Percentiles rank a stretch among this genome's conserved stretches.
Conservation (phyloP, 768 basidiomycete species). For the Arthromyces matolae region DNA sequence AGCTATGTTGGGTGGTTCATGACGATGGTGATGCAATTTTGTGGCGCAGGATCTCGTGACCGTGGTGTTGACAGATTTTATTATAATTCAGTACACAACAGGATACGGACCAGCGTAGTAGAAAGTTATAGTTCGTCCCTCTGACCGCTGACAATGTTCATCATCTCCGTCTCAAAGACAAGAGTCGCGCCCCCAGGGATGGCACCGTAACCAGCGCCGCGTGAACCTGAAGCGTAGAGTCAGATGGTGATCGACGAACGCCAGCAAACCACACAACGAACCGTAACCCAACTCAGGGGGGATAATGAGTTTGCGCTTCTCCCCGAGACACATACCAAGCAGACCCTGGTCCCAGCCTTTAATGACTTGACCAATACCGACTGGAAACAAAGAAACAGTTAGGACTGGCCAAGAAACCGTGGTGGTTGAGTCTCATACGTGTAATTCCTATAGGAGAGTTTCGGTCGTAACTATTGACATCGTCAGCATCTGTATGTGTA, state of each 20-base stretch:
- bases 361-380: constrained; percentile 80
- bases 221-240: constrained; percentile 43
- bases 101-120: no score
- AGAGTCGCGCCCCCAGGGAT: constrained; percentile 72
- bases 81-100: no score
- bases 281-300: constrained; percentile 81
- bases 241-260: background rate
- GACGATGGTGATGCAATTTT: no score
- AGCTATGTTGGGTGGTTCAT: no score
- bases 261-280: constrained; percentile 33
- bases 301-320: constrained; percentile 88
- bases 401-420: background rate
- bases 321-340: constrained; percentile 78
- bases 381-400: constrained; percentile 31
- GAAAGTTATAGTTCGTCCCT: constrained; percentile 2
- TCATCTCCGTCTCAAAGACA: constrained; percentile 83
- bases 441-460: constrained; percentile 72
- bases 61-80: no score
- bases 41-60: no score
- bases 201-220: constrained; percentile 69
- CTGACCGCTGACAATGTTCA: constrained; percentile 43
- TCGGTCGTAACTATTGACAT: constrained; percentile 57
- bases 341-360: constrained; percentile 84
- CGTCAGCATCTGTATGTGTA: background rate
- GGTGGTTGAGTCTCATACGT: constrained; percentile 42